phyloP scores from a whole-genome alignment of 2,329 filamentous ascomycete species.

The Hypoxylon sp. region DNA sequence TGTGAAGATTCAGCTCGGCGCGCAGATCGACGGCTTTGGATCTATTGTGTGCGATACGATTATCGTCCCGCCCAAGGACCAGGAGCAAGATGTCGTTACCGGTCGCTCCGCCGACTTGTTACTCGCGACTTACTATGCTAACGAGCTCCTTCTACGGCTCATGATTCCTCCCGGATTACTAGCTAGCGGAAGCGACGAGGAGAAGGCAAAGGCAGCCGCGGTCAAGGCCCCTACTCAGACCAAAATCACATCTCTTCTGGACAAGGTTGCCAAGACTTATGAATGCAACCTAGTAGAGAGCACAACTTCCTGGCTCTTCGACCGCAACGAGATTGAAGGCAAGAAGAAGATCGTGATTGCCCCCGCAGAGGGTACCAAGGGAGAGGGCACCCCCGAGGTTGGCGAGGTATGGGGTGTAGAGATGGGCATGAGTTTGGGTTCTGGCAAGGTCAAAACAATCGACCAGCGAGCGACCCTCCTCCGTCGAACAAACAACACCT shows the following conservation, averaged over 20 bases:
- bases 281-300: conserved; percentile 95
- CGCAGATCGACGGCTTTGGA: conserved; percentile 97
- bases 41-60: conserved; percentile 97
- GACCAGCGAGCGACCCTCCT: conserved; percentile 92
- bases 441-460: conserved; percentile 94
- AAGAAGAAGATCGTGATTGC: conserved; percentile 97
- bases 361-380: conserved; percentile 87
- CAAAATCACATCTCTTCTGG: conserved; percentile 88
- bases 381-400: conserved; percentile 88
- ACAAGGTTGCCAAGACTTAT: conserved; percentile 93
- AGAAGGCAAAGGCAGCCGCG: conserved; percentile 90
- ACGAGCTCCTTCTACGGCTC: conserved; percentile 91
- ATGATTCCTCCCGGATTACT: conserved; percentile 93
- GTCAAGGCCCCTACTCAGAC: conserved; percentile 87
- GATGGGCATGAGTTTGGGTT: conserved; percentile 90
- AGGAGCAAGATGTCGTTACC: conserved; percentile 74
- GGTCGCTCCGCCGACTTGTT: conserved; percentile 89
- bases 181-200: conserved; percentile 87
- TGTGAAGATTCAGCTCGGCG: conserved; percentile 98
- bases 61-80: conserved; percentile 75
- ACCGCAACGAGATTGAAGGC: conserved; percentile 96
- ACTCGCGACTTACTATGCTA: conserved; percentile 93
- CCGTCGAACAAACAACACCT: conserved; percentile 91
- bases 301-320: conserved; percentile 97
- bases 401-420: conserved; percentile 99